Evolutionary conservation across 208 protist genomes (phyloP).

Genomic region (Acanthamoeba polyphaga): DNA sequence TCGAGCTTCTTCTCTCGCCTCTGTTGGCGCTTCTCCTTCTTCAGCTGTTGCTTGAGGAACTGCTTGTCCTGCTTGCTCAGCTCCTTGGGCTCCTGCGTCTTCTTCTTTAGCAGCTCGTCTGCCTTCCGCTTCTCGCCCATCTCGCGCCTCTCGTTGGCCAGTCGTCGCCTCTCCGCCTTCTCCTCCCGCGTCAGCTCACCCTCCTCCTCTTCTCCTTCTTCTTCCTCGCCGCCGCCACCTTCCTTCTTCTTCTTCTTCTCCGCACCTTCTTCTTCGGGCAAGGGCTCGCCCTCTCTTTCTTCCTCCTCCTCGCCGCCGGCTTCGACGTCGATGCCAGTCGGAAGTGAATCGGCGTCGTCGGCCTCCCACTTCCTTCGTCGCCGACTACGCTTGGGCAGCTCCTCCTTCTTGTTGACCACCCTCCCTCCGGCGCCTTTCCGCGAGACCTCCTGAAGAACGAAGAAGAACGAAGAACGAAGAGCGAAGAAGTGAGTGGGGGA

Average conservation of each 20-base stretch:
- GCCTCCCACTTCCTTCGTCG: conserved; percentile 12
- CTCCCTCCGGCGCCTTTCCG: not conserved
- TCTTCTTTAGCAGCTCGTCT: conserved; percentile 39
- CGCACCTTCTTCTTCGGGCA: not conserved
- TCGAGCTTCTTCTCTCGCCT: conserved; percentile 51
- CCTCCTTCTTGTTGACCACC: not conserved
- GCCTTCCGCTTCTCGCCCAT: conserved; percentile 36
- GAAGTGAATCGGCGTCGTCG: not conserved
- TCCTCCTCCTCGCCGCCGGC: not conserved
- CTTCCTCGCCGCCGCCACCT: not conserved
- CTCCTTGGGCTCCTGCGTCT: not conserved
- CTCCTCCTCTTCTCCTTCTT: conserved; percentile 1
- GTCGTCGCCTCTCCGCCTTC: not conserved
- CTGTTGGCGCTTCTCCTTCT: conserved; percentile 53
- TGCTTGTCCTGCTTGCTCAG: conserved; percentile 61
- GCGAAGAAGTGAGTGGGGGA: not conserved
- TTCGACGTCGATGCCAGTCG: not conserved
- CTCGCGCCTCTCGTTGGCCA: not conserved
- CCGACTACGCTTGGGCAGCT: conserved; percentile 4
- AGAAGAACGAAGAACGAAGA: not conserved
- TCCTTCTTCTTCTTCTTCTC: not conserved
- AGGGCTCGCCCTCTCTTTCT: not conserved
- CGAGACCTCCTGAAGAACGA: not conserved
- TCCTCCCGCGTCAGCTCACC: not conserved
- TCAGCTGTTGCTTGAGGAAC: conserved; percentile 55